Conservation (phyloP, 2,329 filamentous ascomycete species). For the Paecilomyces dactylethromorphus region DNA sequence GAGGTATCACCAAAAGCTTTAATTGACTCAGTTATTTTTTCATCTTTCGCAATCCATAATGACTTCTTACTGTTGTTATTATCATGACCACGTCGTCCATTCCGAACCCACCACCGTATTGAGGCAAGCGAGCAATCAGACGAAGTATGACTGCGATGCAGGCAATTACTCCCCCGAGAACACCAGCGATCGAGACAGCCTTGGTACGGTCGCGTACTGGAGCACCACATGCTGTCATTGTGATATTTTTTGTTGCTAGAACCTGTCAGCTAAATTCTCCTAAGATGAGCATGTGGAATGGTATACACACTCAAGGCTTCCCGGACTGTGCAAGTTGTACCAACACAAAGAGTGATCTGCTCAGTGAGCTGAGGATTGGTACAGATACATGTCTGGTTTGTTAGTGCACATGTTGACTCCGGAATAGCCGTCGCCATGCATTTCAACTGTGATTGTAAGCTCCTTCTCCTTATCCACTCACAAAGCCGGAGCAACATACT, state of each 20-base stretch:
- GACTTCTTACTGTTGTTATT: slow-evolving; percentile 18
- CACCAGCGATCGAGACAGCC: slow-evolving; percentile 23
- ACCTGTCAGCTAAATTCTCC: background rate
- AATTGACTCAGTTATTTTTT: background rate
- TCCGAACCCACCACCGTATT: slow-evolving; percentile 29
- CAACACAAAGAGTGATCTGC: slow-evolving; percentile 27
- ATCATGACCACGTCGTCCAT: slow-evolving; percentile 35
- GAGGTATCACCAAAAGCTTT: slow-evolving; percentile 12
- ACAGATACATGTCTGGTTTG: slow-evolving; percentile 36
- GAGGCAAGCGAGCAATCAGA: slow-evolving; percentile 29
- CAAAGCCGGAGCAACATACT: slow-evolving; percentile 8
- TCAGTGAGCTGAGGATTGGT: slow-evolving; percentile 24
- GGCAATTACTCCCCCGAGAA: slow-evolving; percentile 28
- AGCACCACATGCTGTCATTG: slow-evolving; percentile 30
- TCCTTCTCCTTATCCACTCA: background rate
- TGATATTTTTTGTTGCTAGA: slow-evolving; percentile 37
- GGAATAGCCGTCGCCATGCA: slow-evolving; percentile 18
- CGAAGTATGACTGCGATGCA: slow-evolving; percentile 27
- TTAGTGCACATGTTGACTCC: slow-evolving; percentile 29
- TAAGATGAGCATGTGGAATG: background rate
- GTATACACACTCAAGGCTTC: slow-evolving; percentile 27
- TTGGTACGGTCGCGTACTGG: slow-evolving; percentile 30
- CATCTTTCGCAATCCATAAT: background rate
- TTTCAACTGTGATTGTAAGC: slow-evolving; percentile 10
- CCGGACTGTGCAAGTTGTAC: slow-evolving; percentile 27